Evolutionary conservation across 176 grass and related monocot species (phyloP).

Genomic region (Secale cereale): DNA sequence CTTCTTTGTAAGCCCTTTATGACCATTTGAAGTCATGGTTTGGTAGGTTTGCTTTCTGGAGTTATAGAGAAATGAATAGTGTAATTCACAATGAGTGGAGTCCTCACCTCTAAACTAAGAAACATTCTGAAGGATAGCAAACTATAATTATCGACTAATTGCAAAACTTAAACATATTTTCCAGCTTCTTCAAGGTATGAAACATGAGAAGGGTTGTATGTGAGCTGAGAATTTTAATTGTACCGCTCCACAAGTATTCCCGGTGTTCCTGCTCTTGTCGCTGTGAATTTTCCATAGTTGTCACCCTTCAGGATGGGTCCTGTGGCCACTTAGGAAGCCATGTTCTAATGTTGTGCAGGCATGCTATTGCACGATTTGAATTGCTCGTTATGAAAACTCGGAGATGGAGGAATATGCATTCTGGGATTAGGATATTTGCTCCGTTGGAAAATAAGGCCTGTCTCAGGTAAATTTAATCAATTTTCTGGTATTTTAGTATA

Average conservation of each 20-base stretch:
- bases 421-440: neutral
- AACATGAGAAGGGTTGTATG: neutral
- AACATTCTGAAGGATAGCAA: neutral
- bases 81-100: neutral
- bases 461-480: neutral
- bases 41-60: neutral
- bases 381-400: neutral
- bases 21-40: neutral
- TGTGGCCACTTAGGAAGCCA: neutral
- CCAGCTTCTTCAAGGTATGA: neutral
- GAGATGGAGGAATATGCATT: neutral
- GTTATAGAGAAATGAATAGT: neutral
- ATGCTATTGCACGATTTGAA: neutral
- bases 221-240: slow-evolving; percentile 1
- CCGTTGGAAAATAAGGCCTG: neutral
- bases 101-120: neutral
- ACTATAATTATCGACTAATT: neutral
- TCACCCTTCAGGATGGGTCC: neutral
- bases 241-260: neutral
- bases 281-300: neutral
- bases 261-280: neutral
- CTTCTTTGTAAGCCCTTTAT: neutral
- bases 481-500: neutral
- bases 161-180: neutral
- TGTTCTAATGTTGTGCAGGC: neutral